phyloP scores from a whole-genome alignment of 208 protist genomes.

The Trypanosoma lewisi region DNA sequence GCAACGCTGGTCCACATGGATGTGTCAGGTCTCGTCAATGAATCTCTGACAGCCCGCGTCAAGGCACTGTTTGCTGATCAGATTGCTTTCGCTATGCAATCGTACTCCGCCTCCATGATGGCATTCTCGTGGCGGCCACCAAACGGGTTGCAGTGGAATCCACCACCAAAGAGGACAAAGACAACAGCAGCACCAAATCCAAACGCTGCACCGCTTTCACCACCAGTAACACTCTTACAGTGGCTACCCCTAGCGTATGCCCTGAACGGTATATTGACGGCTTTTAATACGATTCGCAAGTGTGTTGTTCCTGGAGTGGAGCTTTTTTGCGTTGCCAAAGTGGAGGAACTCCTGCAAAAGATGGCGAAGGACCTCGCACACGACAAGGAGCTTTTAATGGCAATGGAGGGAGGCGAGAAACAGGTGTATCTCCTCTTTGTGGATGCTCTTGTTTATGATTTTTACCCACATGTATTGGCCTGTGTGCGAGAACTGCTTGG shows the following conservation, averaged over 20 bases:
- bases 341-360: constrained; percentile 42
- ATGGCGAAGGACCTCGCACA: constrained; percentile 58
- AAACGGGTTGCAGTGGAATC: constrained; percentile 13
- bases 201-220: constrained; percentile 17
- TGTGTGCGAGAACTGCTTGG: constrained; percentile 48
- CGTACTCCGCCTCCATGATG: constrained; percentile 62
- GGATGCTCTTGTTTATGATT: constrained; percentile 53
- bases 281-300: constrained; percentile 77
- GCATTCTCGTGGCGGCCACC: constrained; percentile 50
- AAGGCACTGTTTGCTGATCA: constrained; percentile 58
- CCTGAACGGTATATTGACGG: constrained; percentile 69
- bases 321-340: constrained; percentile 38
- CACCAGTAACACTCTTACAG: constrained; percentile 44
- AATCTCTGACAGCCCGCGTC: constrained; percentile 42
- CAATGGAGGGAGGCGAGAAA: constrained; percentile 54
- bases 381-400: constrained; percentile 50
- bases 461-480: constrained; percentile 58
- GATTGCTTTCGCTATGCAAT: constrained; percentile 44
- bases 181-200: constrained; percentile 5
- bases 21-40: constrained; percentile 44
- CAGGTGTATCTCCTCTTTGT: constrained; percentile 49
- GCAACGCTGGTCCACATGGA: constrained; percentile 52
- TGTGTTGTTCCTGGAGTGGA: constrained; percentile 60
- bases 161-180: not conserved
- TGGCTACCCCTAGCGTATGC: constrained; percentile 82